These are phyloP conservation scores for Leishmania turanica DNA, from an alignment of 208 protist genomes.

Conservation along the genomic window DNA sequence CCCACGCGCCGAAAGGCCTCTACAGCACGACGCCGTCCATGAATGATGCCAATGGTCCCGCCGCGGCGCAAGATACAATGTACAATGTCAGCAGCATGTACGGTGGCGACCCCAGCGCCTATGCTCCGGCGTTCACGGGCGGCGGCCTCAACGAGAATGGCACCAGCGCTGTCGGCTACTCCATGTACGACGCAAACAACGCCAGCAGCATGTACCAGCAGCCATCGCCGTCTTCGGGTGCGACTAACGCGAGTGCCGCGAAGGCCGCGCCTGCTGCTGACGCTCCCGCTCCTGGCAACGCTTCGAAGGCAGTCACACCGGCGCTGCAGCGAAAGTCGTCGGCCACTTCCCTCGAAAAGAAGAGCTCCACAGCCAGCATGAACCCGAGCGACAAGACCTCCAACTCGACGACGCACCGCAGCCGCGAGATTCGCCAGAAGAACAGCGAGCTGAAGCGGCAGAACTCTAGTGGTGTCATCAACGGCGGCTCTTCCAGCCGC, in stretches of 20 bases:
- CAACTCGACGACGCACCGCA: constrained; percentile 20
- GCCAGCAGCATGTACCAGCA: constrained; percentile 9
- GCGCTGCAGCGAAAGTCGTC: constrained; percentile 7
- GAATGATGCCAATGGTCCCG: neutral
- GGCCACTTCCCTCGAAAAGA: neutral
- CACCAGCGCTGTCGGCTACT: constrained; percentile 2
- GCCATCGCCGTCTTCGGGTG: neutral
- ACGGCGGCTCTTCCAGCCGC: constrained; percentile 2
- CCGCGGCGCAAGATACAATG: neutral
- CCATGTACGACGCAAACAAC: constrained; percentile 12
- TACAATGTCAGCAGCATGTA: constrained; percentile 31
- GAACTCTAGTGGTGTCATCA: constrained; percentile 1
- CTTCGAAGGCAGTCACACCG: constrained; percentile 1
- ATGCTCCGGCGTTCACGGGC: neutral
- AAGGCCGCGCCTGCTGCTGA: neutral
- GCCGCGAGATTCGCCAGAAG: constrained; percentile 36
- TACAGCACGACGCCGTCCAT: constrained; percentile 16
- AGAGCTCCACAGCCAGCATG: neutral
- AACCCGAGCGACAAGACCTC: neutral
- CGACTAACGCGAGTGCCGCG: neutral
- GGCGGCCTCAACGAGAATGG: neutral
- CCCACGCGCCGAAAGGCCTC: constrained; percentile 23
- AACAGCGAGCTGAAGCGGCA: constrained; percentile 43
- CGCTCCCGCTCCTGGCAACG: neutral
- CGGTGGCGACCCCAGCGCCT: constrained; percentile 9